phyloP scores from a whole-genome alignment of 495 filamentous ascomycete genomes.

The Usnea hakonensis region DNA sequence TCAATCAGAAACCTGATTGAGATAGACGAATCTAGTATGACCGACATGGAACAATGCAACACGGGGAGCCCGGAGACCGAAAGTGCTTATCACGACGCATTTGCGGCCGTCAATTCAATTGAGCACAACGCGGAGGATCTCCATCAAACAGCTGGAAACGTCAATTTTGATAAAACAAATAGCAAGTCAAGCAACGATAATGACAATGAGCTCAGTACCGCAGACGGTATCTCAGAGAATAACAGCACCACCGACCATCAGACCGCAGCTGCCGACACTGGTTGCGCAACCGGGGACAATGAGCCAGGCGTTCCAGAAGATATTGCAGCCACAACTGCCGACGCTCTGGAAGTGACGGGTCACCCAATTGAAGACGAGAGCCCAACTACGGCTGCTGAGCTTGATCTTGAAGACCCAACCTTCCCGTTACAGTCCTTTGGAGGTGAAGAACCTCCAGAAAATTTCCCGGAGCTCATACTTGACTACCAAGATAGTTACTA shows the following conservation, averaged over 20 bases:
- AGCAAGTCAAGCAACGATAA: background rate
- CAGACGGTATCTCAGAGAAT: background rate
- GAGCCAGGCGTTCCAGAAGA: background rate
- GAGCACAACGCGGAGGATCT: background rate
- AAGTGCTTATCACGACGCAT: background rate
- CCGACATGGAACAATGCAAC: background rate
- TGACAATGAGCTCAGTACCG: background rate
- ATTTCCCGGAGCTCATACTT: too few species aligned
- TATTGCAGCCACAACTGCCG: background rate
- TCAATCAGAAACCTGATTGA: background rate
- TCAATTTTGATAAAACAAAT: background rate
- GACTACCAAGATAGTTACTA: too few species aligned
- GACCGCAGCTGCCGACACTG: background rate
- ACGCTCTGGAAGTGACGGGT: background rate
- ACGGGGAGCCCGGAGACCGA: background rate
- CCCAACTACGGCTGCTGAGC: background rate
- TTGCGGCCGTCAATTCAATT: background rate
- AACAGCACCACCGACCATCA: background rate
- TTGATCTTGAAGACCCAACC: background rate
- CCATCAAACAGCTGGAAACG: background rate
- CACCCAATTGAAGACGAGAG: background rate
- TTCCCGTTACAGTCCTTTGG: background rate
- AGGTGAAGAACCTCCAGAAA: too few species aligned
- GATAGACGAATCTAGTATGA: background rate
- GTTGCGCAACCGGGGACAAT: background rate